Evolutionary conservation across 2,329 filamentous ascomycete genomes (phyloP).

Genomic region (Mycosphaerella sp.): DNA sequence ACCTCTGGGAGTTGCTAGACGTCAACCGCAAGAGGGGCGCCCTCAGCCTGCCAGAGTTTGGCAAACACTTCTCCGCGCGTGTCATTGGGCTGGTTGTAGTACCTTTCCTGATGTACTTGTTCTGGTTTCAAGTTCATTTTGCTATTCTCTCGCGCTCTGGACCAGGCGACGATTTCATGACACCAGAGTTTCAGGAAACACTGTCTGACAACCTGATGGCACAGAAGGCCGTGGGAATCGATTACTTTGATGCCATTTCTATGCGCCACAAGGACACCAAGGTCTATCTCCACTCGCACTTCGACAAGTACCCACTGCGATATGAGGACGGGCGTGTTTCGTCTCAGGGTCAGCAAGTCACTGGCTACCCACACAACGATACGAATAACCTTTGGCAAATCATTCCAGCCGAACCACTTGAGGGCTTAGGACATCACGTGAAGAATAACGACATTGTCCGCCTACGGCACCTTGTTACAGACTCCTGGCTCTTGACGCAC

Average conservation of each 20-base stretch:
- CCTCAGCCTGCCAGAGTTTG: constrained; percentile 72
- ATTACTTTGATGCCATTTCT: constrained; percentile 84
- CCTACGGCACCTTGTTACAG: constrained; percentile 77
- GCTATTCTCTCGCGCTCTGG: constrained; percentile 80
- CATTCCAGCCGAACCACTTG: constrained; percentile 56
- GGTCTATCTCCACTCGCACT: constrained; percentile 89
- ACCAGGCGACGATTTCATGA: constrained; percentile 98
- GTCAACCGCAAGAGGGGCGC: constrained; percentile 77
- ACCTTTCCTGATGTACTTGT: constrained; percentile 95
- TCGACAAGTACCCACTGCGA: constrained; percentile 79
- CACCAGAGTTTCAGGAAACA: constrained; percentile 94
- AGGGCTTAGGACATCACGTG: constrained; percentile 58
- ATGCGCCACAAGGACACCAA: constrained; percentile 97
- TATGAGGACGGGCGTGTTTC: constrained; percentile 98
- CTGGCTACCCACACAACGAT: constrained; percentile 95
- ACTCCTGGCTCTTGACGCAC: constrained; percentile 82
- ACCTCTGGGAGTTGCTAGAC: constrained; percentile 90
- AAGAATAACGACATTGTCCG: constrained; percentile 80
- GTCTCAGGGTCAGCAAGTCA: constrained; percentile 94
- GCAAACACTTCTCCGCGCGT: constrained; percentile 83
- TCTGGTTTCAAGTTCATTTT: constrained; percentile 99
- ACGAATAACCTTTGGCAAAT: constrained; percentile 99
- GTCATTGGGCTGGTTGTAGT: constrained; percentile 80
- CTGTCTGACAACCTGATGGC: constrained; percentile 92
- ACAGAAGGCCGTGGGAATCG: constrained; percentile 73